Base-by-base conservation (phyloP, 2,329 filamentous ascomycete genomes). In the Fusarium pseudocircinatum region DNA sequence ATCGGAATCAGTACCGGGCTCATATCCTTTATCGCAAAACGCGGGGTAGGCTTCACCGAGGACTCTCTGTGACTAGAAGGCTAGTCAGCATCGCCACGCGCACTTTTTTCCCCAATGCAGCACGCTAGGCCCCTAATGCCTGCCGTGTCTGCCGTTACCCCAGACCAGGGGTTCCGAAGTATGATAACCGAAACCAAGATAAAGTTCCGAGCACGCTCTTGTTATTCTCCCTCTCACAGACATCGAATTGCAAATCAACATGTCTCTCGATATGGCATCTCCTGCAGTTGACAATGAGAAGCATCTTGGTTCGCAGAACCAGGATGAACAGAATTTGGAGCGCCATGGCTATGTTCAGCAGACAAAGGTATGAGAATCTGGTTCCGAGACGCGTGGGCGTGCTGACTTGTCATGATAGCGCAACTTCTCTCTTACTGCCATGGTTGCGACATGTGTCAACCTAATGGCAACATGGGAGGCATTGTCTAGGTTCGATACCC, bases 381-480 rank as follows among this genome's bases (percentile, higher is more conserved):
- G 14, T n/a, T 36, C 20, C 67, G 9, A 58, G 18, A 15, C 18
- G n/a, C 7, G 30, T n/a, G 15, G 22, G 15, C 14, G 24, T 28
- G 15, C 30, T 58, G n/a, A 58, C 30, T 28, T 14, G n/a, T 7
- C n/a, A 34, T 46, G 30, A 32, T 7, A 73, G 61, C 67, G 71
- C 36, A 74, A 70, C 32, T 74, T 74, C 14, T 75, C 72, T 4
- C 37, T 62, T 1, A 43, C 43, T 14, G 63, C 73, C 2, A 73
- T 75, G 72, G 13, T 75, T 5, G 59, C 68, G 2, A 39, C 63
- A 5, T 68, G 61, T 4, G 69, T 72, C 1, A 68, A 44, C 54
- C 26, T 72, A 15, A 75, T 75, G 72, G 63, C 72, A 2, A 75
- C 72, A 22, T 75, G 73, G 72, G 72, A 75, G 59, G 73, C 73